Conservation (phyloP, 495 filamentous ascomycete genomes). For the Talaromyces borbonicus region DNA sequence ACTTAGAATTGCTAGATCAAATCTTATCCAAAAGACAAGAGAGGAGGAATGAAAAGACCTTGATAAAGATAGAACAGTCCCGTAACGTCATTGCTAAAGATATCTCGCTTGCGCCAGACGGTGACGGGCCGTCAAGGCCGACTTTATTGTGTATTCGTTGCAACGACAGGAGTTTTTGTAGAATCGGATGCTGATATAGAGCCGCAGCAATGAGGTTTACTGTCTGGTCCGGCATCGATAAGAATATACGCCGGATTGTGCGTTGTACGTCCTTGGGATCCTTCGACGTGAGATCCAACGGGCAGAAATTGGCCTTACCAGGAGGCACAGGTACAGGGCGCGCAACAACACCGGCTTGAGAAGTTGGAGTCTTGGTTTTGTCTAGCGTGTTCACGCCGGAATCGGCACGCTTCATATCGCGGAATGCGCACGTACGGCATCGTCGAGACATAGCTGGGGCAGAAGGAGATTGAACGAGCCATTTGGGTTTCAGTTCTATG, state of each 20-base stretch:
- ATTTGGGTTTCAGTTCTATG: constrained; percentile 91
- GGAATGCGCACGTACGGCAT: constrained; percentile 80
- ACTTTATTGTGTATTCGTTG: constrained; percentile 28
- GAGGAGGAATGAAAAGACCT: constrained; percentile 31
- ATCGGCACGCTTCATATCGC: constrained; percentile 42
- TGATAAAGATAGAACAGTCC: constrained; percentile 78
- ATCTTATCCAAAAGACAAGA: background rate
- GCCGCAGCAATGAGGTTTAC: constrained; percentile 17
- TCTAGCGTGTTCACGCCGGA: background rate
- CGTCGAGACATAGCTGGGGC: constrained; percentile 55
- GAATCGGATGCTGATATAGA: constrained; percentile 26
- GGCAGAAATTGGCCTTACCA: constrained; percentile 39
- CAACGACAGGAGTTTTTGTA: constrained; percentile 24
- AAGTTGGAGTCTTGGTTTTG: background rate
- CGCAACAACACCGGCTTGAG: too few relatives aligned
- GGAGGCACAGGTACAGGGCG: background rate
- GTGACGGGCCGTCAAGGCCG: constrained; percentile 27
- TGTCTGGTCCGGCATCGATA: background rate
- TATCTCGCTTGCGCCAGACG: constrained; percentile 21
- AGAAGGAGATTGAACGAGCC: constrained; percentile 74
- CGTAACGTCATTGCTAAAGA: constrained; percentile 73
- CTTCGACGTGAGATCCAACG: constrained; percentile 43
- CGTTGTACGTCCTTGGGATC: constrained; percentile 27
- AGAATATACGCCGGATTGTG: constrained; percentile 14
- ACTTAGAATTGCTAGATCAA: too few relatives aligned